These are phyloP conservation scores for Berberis vulgaris DNA, from an alignment of 164 flowering plant genomes.

Conservation along the genomic window DNA sequence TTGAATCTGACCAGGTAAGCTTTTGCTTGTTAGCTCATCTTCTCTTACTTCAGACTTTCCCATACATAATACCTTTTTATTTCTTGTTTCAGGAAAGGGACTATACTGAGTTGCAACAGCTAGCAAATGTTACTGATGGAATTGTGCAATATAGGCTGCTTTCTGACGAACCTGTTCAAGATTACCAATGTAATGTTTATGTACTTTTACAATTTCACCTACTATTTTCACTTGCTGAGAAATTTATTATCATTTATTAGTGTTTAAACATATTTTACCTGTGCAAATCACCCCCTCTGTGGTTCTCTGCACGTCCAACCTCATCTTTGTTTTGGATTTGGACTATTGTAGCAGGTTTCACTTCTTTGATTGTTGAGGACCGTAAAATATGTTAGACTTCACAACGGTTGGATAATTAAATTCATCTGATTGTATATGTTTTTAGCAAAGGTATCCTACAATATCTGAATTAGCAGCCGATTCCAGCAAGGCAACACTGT, in stretches of 20 bases:
- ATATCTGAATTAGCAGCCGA: too few species aligned
- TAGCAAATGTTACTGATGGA: conserved; percentile 1
- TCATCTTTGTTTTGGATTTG: too few species aligned
- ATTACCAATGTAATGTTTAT: conserved; percentile 13
- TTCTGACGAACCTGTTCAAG: conserved; percentile 14
- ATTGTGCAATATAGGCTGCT: conserved; percentile 5
- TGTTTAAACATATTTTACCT: too few species aligned
- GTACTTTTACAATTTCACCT: background rate
- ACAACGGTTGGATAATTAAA: too few species aligned
- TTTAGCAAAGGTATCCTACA: too few species aligned
- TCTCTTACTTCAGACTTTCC: background rate
- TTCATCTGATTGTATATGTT: too few species aligned
- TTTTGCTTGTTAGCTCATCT: background rate
- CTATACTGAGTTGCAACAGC: background rate
- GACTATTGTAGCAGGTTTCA: too few species aligned
- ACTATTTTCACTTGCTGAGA: background rate
- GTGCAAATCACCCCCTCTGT: too few species aligned
- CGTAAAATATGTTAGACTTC: too few species aligned
- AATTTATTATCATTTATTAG: background rate
- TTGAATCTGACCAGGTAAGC: conserved; percentile 40
- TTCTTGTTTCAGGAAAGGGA: conserved; percentile 19
- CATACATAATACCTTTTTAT: background rate
- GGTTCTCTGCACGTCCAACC: too few species aligned
- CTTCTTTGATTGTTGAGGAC: too few species aligned
- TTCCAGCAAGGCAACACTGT: too few species aligned